These are phyloP conservation scores for Psilocybe tampanensis DNA, from an alignment of 768 basidiomycete genomes.

Conservation along the genomic window DNA sequence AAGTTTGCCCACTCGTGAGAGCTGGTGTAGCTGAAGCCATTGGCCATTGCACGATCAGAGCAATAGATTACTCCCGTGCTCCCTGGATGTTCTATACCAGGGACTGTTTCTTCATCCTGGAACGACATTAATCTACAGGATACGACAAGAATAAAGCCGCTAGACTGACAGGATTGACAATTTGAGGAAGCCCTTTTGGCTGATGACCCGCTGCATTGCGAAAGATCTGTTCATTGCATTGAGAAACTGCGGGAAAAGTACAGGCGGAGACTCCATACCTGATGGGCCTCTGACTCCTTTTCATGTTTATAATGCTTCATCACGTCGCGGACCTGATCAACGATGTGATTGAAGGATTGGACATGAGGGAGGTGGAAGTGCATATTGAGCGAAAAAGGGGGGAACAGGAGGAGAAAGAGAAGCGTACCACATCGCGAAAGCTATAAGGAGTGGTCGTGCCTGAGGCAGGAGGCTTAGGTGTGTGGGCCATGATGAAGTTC, in stretches of 20 bases:
- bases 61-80: slow-evolving; percentile 78
- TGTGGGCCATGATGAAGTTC: slow-evolving; percentile 27
- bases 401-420: slow-evolving; percentile 4
- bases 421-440: slow-evolving; percentile 32
- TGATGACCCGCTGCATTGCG: slow-evolving; percentile 72
- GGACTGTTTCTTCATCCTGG: slow-evolving; percentile 87
- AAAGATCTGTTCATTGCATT: slow-evolving; percentile 57
- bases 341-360: slow-evolving; percentile 44
- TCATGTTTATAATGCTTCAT: slow-evolving; percentile 74
- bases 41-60: slow-evolving; percentile 92
- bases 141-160: background rate
- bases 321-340: slow-evolving; percentile 68
- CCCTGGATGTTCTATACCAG: slow-evolving; percentile 81
- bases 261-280: slow-evolving; percentile 43
- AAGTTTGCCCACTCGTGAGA: slow-evolving; percentile 86
- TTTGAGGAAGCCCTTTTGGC: slow-evolving; percentile 69
- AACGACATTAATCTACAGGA: background rate
- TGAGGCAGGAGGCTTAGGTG: slow-evolving; percentile 20
- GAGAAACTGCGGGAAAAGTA: background rate
- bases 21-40: slow-evolving; percentile 82
- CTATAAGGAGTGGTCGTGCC: slow-evolving; percentile 30
- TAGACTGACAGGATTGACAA: slow-evolving; percentile 64
- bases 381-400: slow-evolving; percentile 28
- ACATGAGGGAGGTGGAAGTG: slow-evolving; percentile 50
- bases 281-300: slow-evolving; percentile 87